Percentiles rank a stretch among this genome's conserved stretches.
These are phyloP conservation scores for Tetradesmus lagerheimii DNA, from an alignment of 139 green algal genomes.

Conservation along the genomic window DNA sequence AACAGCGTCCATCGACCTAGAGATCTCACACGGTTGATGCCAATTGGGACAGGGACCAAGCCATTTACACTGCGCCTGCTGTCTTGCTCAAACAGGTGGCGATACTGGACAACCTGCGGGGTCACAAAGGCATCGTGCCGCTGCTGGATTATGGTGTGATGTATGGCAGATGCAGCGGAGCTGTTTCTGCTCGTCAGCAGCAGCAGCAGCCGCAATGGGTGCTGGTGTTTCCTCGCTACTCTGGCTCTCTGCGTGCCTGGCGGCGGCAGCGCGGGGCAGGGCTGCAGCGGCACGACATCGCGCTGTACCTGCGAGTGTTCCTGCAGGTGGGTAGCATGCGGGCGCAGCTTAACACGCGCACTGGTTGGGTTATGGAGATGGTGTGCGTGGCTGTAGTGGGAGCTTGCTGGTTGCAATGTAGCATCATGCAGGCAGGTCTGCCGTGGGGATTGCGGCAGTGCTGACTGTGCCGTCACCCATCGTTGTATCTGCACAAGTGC, in stretches of 20 bases:
- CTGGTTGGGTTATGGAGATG: neutral
- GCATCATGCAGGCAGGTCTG: too few relatives aligned
- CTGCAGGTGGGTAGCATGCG: neutral
- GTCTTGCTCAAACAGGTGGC: conserved; percentile 11
- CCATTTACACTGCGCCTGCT: neutral
- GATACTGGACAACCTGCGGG: conserved; percentile 8
- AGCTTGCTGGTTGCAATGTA: too few relatives aligned
- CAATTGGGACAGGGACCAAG: too few relatives aligned
- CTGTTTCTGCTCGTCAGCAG: neutral
- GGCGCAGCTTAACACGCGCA: neutral
- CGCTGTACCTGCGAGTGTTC: conserved; percentile 29
- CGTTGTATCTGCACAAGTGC: too few relatives aligned
- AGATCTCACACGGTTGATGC: too few relatives aligned
- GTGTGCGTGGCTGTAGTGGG: neutral
- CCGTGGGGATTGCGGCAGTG: too few relatives aligned
- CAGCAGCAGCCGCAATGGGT: conserved; percentile 27
- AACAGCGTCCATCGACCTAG: too few relatives aligned
- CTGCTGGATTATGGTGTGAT: conserved; percentile 41
- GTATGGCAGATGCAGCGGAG: neutral
- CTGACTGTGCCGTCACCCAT: too few relatives aligned
- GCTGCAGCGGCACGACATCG: neutral
- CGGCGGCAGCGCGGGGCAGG: neutral
- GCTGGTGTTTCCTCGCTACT: conserved; percentile 33
- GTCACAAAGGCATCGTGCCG: neutral
- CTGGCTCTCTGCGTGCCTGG: conserved; percentile 25